Evolutionary conservation across 257 asterid species (phyloP).

Genomic region (Penstemon barbatus): DNA sequence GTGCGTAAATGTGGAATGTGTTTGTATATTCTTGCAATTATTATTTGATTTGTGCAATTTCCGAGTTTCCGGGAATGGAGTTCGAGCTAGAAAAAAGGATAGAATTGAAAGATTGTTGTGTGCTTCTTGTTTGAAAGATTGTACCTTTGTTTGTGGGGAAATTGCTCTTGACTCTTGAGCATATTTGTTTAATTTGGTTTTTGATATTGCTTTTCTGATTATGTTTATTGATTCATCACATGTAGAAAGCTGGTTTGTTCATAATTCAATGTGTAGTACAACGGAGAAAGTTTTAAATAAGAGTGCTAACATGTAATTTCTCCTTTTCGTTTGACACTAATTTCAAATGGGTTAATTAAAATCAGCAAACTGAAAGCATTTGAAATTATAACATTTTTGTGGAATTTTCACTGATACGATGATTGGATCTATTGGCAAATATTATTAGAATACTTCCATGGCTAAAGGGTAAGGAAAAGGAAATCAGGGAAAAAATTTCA

Average conservation of each 20-base stretch:
- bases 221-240: background rate
- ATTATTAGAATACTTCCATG: constrained; percentile 2
- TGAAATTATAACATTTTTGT: constrained; percentile 17
- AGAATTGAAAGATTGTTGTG: too few species aligned
- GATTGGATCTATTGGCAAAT: constrained; percentile 11
- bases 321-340: background rate
- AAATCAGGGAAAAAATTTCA: background rate
- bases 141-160: background rate
- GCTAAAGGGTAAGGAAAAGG: background rate
- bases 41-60: constrained; percentile 15
- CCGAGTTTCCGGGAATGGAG: constrained; percentile 34
- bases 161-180: background rate
- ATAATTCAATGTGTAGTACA: background rate
- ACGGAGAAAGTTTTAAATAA: background rate
- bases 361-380: background rate
- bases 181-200: background rate
- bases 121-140: too few species aligned
- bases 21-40: constrained; percentile 3
- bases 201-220: background rate
- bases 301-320: background rate
- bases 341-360: background rate
- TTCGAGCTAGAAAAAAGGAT: constrained; percentile 17
- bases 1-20: background rate
- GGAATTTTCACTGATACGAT: background rate
- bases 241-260: background rate